Evolutionary conservation across 1,284 basidiomycete species (phyloP), one percentile per base, ranked within the genome.

Genomic region (Pholiota adiposa): DNA sequence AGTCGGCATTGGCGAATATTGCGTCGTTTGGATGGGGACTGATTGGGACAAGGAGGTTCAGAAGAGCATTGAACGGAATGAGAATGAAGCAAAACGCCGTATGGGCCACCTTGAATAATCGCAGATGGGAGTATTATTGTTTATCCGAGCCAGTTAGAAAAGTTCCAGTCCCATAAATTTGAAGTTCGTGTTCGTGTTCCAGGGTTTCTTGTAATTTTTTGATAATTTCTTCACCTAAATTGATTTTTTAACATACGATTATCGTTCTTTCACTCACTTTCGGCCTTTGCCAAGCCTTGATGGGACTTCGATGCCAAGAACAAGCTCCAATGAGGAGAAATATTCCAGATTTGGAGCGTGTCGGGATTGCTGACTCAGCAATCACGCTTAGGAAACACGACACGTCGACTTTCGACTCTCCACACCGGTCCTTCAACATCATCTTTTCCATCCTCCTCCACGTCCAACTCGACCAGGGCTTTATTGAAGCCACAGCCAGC

Each of bases 1-100:
- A 4, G 87, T 91, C n/a, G 90, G 87, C 0, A 63, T 88, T n/a
- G 80, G 84, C 21, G 87, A 91, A 70, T 90, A 89, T 62, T 71
- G 69, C 1, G 83, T 86, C 5, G 85, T 92, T 0, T 88, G 85
- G 82, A 71, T 85, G 16, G 81, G 81, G 0, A 89, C 87, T 3
- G 76, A 89, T 62, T 91, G 89, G 89, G 81, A 87, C 3, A 63
- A 73, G 33, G 89, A 90, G 66, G 75, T 90, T 0, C 68, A 74
- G 61, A 81, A 79, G 58, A 82, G 86, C 2, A 75, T 81, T 1
- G 72, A 72, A 58, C 74, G 85, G 50, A 87, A 85, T 65, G 70
- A 70, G 43, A 77, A 77, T 51, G 85, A 87, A 64, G 81, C 79
- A 11, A 83, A 80, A 60, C 61, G 58, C 11, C 51, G 44, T 1